These are phyloP conservation scores for Gnaphalium uliginosum DNA, from an alignment of 129 eudicot species.

Conservation along the genomic window DNA sequence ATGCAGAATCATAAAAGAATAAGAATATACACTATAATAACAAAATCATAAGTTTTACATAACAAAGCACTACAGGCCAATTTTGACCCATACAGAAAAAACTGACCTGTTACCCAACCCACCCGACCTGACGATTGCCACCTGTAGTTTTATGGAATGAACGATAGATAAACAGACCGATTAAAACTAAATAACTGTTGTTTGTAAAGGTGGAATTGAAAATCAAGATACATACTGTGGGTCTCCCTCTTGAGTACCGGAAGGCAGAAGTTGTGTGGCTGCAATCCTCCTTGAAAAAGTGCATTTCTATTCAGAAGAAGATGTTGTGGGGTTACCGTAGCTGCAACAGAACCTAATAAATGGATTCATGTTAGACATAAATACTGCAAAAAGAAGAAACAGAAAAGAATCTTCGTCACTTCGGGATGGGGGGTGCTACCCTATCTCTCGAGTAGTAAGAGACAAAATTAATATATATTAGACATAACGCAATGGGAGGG, in stretches of 20 bases:
- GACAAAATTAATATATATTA: not conserved
- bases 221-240: slow-evolving; percentile 57
- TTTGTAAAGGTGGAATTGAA: not conserved
- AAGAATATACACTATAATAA: too few relatives aligned
- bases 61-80: not conserved
- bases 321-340: slow-evolving; percentile 98
- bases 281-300: slow-evolving; percentile 96
- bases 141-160: not conserved
- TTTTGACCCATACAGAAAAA: too few relatives aligned
- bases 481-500: not conserved
- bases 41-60: too few relatives aligned
- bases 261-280: slow-evolving; percentile 92
- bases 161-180: not conserved
- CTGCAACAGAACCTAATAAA: slow-evolving; percentile 74
- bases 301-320: slow-evolving; percentile 86
- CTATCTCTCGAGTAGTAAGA: too few relatives aligned
- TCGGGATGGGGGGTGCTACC: too few relatives aligned
- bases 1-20: too few relatives aligned
- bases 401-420: not conserved
- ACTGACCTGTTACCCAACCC: not conserved
- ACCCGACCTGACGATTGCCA: not conserved
- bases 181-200: not conserved
- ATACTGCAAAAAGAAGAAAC: not conserved
- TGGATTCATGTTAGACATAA: not conserved
- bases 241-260: slow-evolving; percentile 95